Evolutionary conservation across 192 early-diverging fungal genomes (phyloP), one percentile per base, ranked within the genome.

Genomic region (Chytriomyces confervae): DNA sequence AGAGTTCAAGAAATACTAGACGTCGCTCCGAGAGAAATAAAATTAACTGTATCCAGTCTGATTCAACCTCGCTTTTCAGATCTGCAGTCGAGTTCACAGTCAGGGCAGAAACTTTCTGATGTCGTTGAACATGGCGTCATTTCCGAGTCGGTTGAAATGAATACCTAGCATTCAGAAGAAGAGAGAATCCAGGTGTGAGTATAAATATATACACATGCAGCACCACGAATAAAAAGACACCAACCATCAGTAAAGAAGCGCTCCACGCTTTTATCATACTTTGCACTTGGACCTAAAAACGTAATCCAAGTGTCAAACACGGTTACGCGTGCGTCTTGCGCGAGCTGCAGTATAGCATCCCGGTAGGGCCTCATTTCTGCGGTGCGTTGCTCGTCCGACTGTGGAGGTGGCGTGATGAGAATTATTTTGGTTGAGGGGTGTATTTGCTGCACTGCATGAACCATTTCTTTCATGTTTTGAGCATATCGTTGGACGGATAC

Each of bases 321-420:
- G 50, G 20, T 29, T 9, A 76, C 10, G 24, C 43, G 7, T 18
- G 50, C 7, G 1, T 74, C 60, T 45, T 2, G 16, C 16, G 18
- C 69, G 13, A 63, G 10, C 13, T 74, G 29, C 8, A 74, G 18
- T 43, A 62, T 10, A n/a, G 27, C 23, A 74, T 74, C 60, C 4
- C 72, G 53, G 46, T 44, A 62, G 11, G 29, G 7, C 48, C 44
- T 24, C 60, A 57, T 10, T 62, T 36, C 18, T 10, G 8, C 13
- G 24, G 13, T 18, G 29, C 6, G 7, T 46, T 27, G 11, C 8
- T 62, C 72, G 23, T 48, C 43, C 27, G 45, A 63, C 13, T 47
- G n/a, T 2, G 74, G 74, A 7, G 74, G 45, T 9, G 74, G 74
- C 8, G 74, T 76, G 13, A 76, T 66, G 7, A 76, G 36, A 27